These are phyloP conservation scores for Leishmania tropica DNA, from an alignment of 208 protist species.

Conservation along the genomic window DNA sequence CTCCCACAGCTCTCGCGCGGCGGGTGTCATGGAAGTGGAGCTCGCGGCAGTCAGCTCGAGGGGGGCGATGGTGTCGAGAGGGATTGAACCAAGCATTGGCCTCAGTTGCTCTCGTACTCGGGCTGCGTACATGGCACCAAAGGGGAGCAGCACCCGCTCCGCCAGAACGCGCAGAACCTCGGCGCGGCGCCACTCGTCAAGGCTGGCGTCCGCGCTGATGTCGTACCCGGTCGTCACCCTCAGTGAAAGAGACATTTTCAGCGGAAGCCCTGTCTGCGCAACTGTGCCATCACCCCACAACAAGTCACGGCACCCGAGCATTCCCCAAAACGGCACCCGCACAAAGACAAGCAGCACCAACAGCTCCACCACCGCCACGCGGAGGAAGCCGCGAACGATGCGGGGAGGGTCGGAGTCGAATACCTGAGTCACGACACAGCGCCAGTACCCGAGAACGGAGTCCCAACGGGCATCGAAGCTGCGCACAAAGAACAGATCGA, in stretches of 20 bases:
- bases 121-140: constrained; percentile 17
- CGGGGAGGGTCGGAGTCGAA: constrained; percentile 63
- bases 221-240: not conserved
- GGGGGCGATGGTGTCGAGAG: constrained; percentile 9
- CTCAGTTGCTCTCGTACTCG: constrained; percentile 13
- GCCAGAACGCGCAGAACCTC: constrained; percentile 22
- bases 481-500: constrained; percentile 80
- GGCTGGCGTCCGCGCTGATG: constrained; percentile 6
- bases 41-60: constrained; percentile 10
- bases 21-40: not conserved
- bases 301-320: constrained; percentile 29
- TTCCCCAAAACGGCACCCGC: constrained; percentile 36
- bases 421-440: constrained; percentile 60
- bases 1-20: constrained; percentile 25
- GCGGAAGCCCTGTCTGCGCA: not conserved
- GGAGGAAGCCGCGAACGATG: constrained; percentile 48
- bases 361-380: constrained; percentile 51
- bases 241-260: constrained; percentile 22
- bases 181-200: constrained; percentile 16
- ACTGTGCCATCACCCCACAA: constrained; percentile 25
- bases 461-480: constrained; percentile 66
- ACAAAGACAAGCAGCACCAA: constrained; percentile 63
- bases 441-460: constrained; percentile 47
- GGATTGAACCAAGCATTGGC: constrained; percentile 1
- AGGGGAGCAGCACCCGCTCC: constrained; percentile 23